Percentiles rank a stretch among this genome's conserved stretches.
phyloP scores from a whole-genome alignment of 2,329 filamentous ascomycete genomes.

The Paecilomyces sp. region DNA sequence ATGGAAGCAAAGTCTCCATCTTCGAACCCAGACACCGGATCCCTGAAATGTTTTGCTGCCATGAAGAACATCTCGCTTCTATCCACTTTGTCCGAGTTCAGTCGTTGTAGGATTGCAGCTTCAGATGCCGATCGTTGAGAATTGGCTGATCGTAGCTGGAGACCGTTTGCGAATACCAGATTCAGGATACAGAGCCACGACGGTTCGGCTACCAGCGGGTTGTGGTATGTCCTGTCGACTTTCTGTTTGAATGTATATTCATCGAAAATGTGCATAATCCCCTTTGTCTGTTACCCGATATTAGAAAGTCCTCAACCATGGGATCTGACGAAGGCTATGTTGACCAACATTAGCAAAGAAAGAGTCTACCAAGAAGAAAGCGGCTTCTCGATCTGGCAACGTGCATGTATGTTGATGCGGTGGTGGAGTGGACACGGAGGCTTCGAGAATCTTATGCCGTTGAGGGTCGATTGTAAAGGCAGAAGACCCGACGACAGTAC shows the following conservation, averaged over 20 bases:
- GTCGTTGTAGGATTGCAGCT: constrained; percentile 43
- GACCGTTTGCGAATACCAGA: constrained; percentile 56
- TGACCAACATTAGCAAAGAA: constrained; percentile 54
- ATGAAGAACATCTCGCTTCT: constrained; percentile 58
- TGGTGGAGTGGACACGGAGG: constrained; percentile 35
- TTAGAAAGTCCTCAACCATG: constrained; percentile 35
- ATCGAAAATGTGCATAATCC: constrained; percentile 55
- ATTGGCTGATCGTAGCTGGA: constrained; percentile 35
- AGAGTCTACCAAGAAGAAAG: constrained; percentile 48
- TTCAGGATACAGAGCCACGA: constrained; percentile 54
- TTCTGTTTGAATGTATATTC: constrained; percentile 42
- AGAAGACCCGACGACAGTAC: constrained; percentile 47
- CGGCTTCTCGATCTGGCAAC: constrained; percentile 50
- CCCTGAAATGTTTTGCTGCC: constrained; percentile 49
- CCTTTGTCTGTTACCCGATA: constrained; percentile 43
- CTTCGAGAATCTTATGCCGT: constrained; percentile 52
- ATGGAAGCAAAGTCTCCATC: constrained; percentile 60
- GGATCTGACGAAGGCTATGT: constrained; percentile 1
- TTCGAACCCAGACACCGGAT: constrained; percentile 47
- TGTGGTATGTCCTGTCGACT: constrained; percentile 48
- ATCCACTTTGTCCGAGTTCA: constrained; percentile 43
- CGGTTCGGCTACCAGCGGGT: constrained; percentile 44
- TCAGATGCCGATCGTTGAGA: constrained; percentile 25
- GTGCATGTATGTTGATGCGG: constrained; percentile 44
- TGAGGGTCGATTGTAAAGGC: constrained; percentile 52